Evolutionary conservation across 2,329 filamentous ascomycete genomes (phyloP), one percentile per base, ranked within the genome.

Genomic region (Cordyceps fumosorosea): DNA sequence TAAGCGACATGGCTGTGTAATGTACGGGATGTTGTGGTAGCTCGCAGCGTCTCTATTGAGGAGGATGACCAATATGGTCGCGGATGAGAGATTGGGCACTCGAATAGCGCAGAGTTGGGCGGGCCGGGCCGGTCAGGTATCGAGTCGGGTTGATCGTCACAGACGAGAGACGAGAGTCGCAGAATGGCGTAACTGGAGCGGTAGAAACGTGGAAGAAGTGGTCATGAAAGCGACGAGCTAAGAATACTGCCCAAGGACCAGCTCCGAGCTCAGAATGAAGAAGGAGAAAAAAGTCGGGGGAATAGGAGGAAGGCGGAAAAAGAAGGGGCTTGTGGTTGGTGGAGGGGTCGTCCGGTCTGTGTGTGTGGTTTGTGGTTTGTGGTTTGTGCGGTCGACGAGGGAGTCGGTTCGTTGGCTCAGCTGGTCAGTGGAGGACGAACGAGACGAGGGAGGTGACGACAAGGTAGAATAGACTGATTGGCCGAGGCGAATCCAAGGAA

Each of bases 1-100:
- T 96, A 77, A 98, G 83, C 81, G 93, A 97, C 93, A 98, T 98
- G 65, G 29, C 66, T 63, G 45, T 40, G 22, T 29, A 18, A 26
- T 26, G 1, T 29, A 12, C 6, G 37, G 32, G 34, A 29, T 3
- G 11, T 20, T 11, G 14, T 42, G 11, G 44, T 32, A 16, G 10
- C 26, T 58, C 58, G 42, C 40, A 32, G 47, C 37, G 34, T 24
- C 48, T 51, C 51, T 62, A 52, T 44, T 32, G 11, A 40, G 16
- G 14, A 50, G 34, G 24, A 50, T 54, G 57, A 57, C 55, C 54
- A 58, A 55, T 40, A 24, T 32, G 56, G 56, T 44, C 37, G 56
- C 29, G 58, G 55, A 40, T 44, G 26, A 32, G 26, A 45, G 26
- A 5, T 54, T 54, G 32, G 48, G 37, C 47, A 51, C 52, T 20